Evolutionary conservation across 2,329 filamentous ascomycete genomes (phyloP), one percentile per base, ranked within the genome.

Genomic region (Calycina herbarum): DNA sequence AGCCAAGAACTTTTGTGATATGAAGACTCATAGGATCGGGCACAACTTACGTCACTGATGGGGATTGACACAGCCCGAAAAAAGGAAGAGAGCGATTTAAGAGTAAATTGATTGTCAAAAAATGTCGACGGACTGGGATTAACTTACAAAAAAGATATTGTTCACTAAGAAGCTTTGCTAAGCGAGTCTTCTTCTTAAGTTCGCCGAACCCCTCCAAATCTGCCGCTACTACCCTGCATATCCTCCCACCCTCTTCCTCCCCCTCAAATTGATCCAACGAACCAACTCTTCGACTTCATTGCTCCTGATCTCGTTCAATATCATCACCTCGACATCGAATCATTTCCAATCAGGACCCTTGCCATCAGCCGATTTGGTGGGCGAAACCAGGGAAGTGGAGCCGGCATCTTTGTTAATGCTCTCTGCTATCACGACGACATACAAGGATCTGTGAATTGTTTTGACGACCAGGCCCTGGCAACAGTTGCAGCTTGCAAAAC

Each of bases 381-480:
- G 35, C 35, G n/a, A 27, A 59, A 59, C 35, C 56, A 27, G 35
- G 24, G 40, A 64, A 64, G 59, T 27, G 59, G 59, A 61, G 45
- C 63, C 48, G 38, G 38, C 13, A 24, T 31, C 48, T 54, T 54
- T 31, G 29, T 54, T 54, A 31, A 40, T 57, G 38, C 29, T 38
- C 29, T 31, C 42, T 38, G n/a, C 51, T 56, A 33, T 27, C 24
- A 38, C 33, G 29, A 62, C 45, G 11, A 33, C 24, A 24, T 54
- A 56, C 65, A 58, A 64, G 65, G 64, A 56, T 64, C 62, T 24
- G 48, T 54, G 60, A 59, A 66, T 66, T 66, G 65, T 66, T 66
- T 66, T 59, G 64, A 64, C 61, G 61, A 62, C 66, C 33, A 57
- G 59, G 35, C 66, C 61, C 24, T 24, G 42, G 42, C 20, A 57